A percentile compares a stretch with the other conserved stretches of the same genome.
phyloP scores from a whole-genome alignment of 1,284 basidiomycete genomes.

The Serendipita sp. region DNA sequence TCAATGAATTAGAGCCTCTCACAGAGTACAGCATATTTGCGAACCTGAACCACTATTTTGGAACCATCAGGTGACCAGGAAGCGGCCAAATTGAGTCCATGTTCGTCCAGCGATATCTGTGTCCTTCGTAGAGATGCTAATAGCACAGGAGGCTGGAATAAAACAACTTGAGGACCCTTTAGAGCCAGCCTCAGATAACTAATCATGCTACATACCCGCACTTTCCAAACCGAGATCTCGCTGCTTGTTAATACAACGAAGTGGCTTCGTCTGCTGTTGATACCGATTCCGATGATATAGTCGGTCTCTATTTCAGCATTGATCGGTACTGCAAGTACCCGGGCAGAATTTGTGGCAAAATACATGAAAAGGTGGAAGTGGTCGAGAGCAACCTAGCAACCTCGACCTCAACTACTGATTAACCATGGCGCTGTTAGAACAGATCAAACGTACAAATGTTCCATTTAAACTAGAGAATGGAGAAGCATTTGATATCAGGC shows the following conservation, averaged over 20 bases:
- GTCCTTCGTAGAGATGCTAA: constrained; percentile 64
- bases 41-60: constrained; percentile 63
- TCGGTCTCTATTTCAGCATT: constrained; percentile 48
- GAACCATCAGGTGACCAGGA: constrained; percentile 72
- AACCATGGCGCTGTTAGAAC: neutral
- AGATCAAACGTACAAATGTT: neutral
- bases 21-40: constrained; percentile 17
- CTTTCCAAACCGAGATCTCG: constrained; percentile 66
- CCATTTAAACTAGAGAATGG: neutral
- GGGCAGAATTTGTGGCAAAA: constrained; percentile 65
- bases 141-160: constrained; percentile 56
- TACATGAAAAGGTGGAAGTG: constrained; percentile 40
- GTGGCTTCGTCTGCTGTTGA: constrained; percentile 60
- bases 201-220: constrained; percentile 44
- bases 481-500: neutral
- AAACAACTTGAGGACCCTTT: constrained; percentile 7
- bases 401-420: neutral
- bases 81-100: constrained; percentile 59
- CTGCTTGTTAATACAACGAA: constrained; percentile 61
- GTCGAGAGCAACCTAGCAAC: neutral
- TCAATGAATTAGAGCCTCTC: neutral
- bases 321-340: constrained; percentile 49
- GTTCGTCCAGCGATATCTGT: constrained; percentile 59
- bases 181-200: neutral
- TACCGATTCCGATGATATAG: constrained; percentile 40